A percentile compares a stretch with the other conserved stretches of the same genome.
Conservation (phyloP, 176 grass and related monocot genomes). For the Canna indica region DNA sequence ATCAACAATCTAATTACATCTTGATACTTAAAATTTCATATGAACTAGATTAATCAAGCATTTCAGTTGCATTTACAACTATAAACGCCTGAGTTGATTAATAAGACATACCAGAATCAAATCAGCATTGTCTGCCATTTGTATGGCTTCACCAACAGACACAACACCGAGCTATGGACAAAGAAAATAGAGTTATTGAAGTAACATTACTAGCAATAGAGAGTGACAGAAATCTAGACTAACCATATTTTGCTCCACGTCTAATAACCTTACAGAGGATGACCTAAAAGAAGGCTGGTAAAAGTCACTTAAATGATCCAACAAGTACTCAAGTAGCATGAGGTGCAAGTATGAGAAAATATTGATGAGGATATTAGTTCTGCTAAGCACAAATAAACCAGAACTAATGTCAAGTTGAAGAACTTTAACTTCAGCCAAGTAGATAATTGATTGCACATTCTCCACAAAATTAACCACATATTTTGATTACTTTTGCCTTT, state of each 20-base stretch:
- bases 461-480: too few relatives aligned
- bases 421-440: too few relatives aligned
- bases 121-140: conserved; percentile 47
- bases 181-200: not conserved
- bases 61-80: not conserved
- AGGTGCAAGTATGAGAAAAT: not conserved
- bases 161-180: conserved; percentile 66
- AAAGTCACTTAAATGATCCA: not conserved
- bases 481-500: too few relatives aligned
- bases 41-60: too few relatives aligned
- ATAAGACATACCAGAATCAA: conserved; percentile 54
- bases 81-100: conserved; percentile 5
- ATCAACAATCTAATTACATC: too few relatives aligned
- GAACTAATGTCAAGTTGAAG: not conserved
- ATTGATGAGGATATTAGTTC: not conserved
- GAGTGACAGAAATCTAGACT: conserved; percentile 15
- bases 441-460: too few relatives aligned
- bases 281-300: conserved; percentile 32
- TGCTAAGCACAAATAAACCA: not conserved
- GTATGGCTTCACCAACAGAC: conserved; percentile 53
- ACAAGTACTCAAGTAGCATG: not conserved
- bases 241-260: conserved; percentile 85
- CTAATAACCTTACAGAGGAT: conserved; percentile 76
- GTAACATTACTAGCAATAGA: conserved; percentile 5
- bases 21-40: too few relatives aligned